Evolutionary conservation across 495 filamentous ascomycete genomes (phyloP).

Genomic region (Aspergillus bridgeri): DNA sequence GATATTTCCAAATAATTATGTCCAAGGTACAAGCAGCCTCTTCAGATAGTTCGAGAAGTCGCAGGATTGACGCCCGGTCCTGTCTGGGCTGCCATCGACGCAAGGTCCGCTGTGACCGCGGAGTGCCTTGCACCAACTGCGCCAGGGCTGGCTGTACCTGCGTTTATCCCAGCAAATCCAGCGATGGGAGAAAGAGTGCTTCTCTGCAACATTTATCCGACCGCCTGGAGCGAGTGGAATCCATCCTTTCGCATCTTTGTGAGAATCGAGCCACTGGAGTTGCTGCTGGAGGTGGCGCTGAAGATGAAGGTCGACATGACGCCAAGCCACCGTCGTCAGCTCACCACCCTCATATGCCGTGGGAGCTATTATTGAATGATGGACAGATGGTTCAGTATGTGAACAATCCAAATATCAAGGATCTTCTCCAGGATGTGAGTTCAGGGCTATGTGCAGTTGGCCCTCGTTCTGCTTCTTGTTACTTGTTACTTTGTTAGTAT

Average conservation of each 20-base stretch:
- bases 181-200: not conserved
- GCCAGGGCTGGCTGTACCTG: not conserved
- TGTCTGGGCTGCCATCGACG: not conserved
- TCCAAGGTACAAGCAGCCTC: not conserved
- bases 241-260: not conserved
- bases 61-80: not conserved
- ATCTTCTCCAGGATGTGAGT: conserved; percentile 11
- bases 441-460: too few relatives aligned
- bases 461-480: too few relatives aligned
- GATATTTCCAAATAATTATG: not conserved
- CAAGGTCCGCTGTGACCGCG: not conserved
- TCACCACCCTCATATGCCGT: not conserved
- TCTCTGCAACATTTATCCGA: not conserved
- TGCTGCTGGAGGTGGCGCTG: too few relatives aligned
- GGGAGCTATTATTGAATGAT: conserved; percentile 17
- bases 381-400: conserved; percentile 15
- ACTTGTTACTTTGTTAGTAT: not conserved
- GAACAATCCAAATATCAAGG: conserved; percentile 17
- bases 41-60: not conserved
- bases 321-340: not conserved
- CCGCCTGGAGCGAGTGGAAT: not conserved
- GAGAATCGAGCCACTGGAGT: not conserved
- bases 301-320: not conserved
- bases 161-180: not conserved
- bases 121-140: not conserved